phyloP scores from a whole-genome alignment of 768 basidiomycete genomes.

The Mycena haematopus region DNA sequence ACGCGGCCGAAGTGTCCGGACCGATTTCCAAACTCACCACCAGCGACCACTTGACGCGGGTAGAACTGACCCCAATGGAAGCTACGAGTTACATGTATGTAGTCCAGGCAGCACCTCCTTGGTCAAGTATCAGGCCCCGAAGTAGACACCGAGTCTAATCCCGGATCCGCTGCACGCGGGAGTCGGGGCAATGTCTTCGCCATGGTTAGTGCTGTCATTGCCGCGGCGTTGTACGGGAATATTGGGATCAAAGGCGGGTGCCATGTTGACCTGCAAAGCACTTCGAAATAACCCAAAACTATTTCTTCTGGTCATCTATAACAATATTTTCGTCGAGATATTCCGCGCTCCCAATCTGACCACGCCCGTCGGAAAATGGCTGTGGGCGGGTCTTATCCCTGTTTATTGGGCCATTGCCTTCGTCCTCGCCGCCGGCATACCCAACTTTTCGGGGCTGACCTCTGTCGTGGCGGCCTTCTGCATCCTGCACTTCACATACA shows the following conservation, averaged over 20 bases:
- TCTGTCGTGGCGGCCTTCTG: conserved; percentile 18
- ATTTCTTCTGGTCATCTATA: conserved; percentile 14
- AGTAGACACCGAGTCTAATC: no score
- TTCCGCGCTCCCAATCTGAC: conserved; percentile 11
- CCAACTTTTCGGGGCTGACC: conserved; percentile 19
- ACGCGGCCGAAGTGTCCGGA: no score
- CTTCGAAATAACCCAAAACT: neutral
- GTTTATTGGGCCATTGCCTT: conserved; percentile 16
- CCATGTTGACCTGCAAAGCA: neutral
- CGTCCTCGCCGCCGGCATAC: conserved; percentile 21
- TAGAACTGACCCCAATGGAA: no score
- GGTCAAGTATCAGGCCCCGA: no score
- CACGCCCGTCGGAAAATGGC: conserved; percentile 13
- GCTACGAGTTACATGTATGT: no score
- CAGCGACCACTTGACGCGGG: no score
- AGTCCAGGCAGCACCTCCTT: no score
- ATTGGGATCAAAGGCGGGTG: conserved; percentile 20
- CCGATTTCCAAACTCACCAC: no score
- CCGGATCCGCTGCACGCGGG: no score
- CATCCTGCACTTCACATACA: conserved; percentile 23
- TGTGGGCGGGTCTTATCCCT: conserved; percentile 13
- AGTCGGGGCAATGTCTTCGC: conserved; percentile 19
- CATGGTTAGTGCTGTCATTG: conserved; percentile 20
- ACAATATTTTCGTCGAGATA: conserved; percentile 17
- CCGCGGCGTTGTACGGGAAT: conserved; percentile 18